Evolutionary conservation across 2,329 filamentous ascomycete genomes (phyloP).

Genomic region (Diaporthe vexans): DNA sequence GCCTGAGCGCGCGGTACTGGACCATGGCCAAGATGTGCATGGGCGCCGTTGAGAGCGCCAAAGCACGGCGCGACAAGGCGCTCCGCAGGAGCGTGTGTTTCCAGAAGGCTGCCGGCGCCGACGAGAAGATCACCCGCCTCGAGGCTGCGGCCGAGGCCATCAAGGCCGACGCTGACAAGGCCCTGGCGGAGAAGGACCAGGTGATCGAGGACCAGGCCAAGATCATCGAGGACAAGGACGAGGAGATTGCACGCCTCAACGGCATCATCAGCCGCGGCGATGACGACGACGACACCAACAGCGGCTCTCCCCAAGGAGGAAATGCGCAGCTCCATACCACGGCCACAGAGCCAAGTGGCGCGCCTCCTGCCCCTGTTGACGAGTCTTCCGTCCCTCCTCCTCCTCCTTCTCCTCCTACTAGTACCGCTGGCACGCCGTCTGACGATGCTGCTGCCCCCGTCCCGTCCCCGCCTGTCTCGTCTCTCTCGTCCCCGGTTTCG

Average conservation of each 20-base stretch:
- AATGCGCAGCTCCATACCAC: constrained; percentile 16
- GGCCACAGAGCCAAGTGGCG: constrained; percentile 16
- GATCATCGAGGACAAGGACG: background rate
- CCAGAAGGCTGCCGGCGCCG: background rate
- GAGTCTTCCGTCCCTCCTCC: background rate
- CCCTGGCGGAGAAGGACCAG: background rate
- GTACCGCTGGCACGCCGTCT: background rate
- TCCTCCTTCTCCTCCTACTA: too few species aligned
- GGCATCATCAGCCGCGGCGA: background rate
- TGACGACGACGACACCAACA: background rate
- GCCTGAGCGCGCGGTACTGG: background rate
- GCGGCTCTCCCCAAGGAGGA: constrained; percentile 8
- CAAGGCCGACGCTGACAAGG: background rate
- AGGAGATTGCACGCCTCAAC: background rate
- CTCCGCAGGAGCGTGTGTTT: too few species aligned
- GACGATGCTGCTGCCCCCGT: background rate
- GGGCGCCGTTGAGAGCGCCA: background rate
- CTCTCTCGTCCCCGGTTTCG: background rate
- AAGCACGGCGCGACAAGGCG: background rate
- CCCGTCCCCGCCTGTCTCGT: background rate
- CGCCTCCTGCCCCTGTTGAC: constrained; percentile 8
- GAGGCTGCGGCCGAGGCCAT: background rate
- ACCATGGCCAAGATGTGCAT: too few species aligned
- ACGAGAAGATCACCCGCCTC: background rate
- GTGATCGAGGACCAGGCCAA: background rate